Base-by-base conservation (phyloP, 2,329 filamentous ascomycete genomes). In the Aspergillus sp. region DNA sequence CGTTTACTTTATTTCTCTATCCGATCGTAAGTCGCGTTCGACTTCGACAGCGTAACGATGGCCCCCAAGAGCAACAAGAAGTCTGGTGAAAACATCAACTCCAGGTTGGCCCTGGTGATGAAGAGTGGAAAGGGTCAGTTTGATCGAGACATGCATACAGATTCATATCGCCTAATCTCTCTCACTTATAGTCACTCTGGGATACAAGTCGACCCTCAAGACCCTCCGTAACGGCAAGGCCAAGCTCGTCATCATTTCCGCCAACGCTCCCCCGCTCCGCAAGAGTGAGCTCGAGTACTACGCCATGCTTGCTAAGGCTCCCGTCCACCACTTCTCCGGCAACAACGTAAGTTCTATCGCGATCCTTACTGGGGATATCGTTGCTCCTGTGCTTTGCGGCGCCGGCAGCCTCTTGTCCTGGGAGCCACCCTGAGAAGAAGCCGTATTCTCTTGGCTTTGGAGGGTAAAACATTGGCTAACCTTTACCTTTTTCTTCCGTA, bases 201-300 rank as follows among this genome's bases (percentile, higher is more conserved):
- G 89, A 66, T 91, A 91, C 81, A 90, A 91, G 77, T 86, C 82
- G 55, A 91, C 80, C 68, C 80, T 93, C 69, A 94, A 97, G 86
- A 79, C 79, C 62, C 86, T 97, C 63, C 87, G 91, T 67, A 86
- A 83, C 62, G 90, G 91, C 75, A 97, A 96, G 85, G 93, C 93
- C 73, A 97, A 97, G 86, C 83, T 96, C 61, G 88, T 97, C 73
- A 89, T 94, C 76, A 94, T 94, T 57, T 79, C 85, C 62, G 89
- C 87, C 76, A 97, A 98, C 82, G 95, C 90, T 61, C 90, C 91
- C 69, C 93, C 93, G 73, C 87, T 98, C 66, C 85, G 91, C 74
- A 98, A 97, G 85, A 88, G 82, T 67, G 91, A 97, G 81, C 83
- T 96, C 56, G 91, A 96, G 79, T 96, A 80, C 77, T 89, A 90